Base-by-base conservation (phyloP, 2,329 filamentous ascomycete genomes). In the Boeremia lycopersici region DNA sequence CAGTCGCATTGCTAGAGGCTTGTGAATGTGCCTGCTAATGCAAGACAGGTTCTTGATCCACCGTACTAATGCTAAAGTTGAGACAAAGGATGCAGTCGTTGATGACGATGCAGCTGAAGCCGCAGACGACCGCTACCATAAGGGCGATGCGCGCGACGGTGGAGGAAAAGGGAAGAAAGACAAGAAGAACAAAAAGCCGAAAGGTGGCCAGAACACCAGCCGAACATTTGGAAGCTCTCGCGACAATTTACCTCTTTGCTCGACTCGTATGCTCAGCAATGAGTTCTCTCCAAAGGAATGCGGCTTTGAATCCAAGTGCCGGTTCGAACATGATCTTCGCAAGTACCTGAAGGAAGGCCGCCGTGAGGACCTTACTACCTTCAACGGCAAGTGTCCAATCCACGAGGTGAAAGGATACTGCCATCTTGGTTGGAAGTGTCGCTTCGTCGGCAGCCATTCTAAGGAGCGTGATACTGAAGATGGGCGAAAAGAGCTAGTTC, bases 371-470 rank as follows among this genome's bases (percentile, higher is more conserved):
- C 81, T 97, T 34, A 82, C 83, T 5, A 91, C 89, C 0, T 89
- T 96, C 67, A 82, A 81, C 36, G 89, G 90, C 6, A 81, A 88
- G 58, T 99, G 95, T 69, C 93, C 93, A 0, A 84, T 96, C 8
- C 97, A 86, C 74, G 87, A 90, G 62, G 80, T 81, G 13, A 85
- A 88, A 60, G 93, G 93, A 11, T 85, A 82, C 58, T 99, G 95
- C 67, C 83, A 85, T 43, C 85, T 89, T 12, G 95, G 95, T 6
- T 99, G 93, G 93, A 96, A 93, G 73, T 99, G 95, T 73, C 89
- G 93, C 19, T 96, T 97, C 70, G 89, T 91, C 30, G 84, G 84
- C 59, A 96, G 91, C 59, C 95, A 99, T 76, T 95, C 91, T 66
- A 82, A 87, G 59, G 93, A 98, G 76, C 77, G 90, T 23, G 85